These are phyloP conservation scores for Salvia splendens DNA, from an alignment of 257 asterid genomes.

Conservation along the genomic window DNA sequence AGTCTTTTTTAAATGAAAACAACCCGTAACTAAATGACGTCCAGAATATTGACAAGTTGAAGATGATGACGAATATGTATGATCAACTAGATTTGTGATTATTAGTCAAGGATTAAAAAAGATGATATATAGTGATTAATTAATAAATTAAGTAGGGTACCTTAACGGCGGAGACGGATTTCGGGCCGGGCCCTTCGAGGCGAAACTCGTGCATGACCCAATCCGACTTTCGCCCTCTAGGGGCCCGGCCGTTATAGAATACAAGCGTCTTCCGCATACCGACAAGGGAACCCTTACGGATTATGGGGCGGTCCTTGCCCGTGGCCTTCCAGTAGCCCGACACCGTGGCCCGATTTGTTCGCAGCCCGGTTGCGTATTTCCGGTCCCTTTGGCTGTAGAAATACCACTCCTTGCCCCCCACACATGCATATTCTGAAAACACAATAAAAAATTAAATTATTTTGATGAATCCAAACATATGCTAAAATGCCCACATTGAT, in stretches of 20 bases:
- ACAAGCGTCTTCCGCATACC: constrained; percentile 94
- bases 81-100: constrained; percentile 30
- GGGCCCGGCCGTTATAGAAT: constrained; percentile 90
- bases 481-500: too few relatives aligned
- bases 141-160: constrained; percentile 13
- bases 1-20: constrained; percentile 44
- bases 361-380: constrained; percentile 80
- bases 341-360: constrained; percentile 87
- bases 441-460: neutral
- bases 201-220: constrained; percentile 99
- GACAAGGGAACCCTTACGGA: constrained; percentile 53
- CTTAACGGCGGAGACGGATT: constrained; percentile 40
- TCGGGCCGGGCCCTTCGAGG: constrained; percentile 58
- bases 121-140: neutral
- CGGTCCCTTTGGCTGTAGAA: constrained; percentile 82
- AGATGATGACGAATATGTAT: constrained; percentile 22
- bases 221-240: constrained; percentile 74
- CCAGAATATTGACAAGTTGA: constrained; percentile 40
- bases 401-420: constrained; percentile 82
- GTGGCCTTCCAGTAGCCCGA: constrained; percentile 98
- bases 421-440: constrained; percentile 64
- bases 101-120: constrained; percentile 28
- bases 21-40: constrained; percentile 43
- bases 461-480: too few relatives aligned
- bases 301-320: constrained; percentile 69